Evolutionary conservation across 1,139 yeast species (phyloP).

Genomic region (Protomyces inouyei): DNA sequence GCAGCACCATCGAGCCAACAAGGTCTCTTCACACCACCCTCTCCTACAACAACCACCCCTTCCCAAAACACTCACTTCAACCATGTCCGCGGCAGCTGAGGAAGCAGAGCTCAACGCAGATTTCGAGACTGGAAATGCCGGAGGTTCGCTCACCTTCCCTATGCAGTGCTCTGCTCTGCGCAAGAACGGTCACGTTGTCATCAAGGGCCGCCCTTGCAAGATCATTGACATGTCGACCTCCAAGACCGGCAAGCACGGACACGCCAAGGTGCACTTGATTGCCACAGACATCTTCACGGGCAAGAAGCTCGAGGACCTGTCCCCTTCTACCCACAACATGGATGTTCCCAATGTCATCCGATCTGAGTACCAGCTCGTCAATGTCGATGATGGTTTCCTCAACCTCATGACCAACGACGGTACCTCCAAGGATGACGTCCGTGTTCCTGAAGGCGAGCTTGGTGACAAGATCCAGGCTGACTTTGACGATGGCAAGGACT

Average conservation of each 20-base stretch:
- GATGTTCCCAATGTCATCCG: constrained; percentile 88
- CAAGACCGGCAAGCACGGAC: constrained; percentile 99
- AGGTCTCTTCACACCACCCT: not conserved
- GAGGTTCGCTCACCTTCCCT: constrained; percentile 98
- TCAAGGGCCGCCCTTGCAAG: constrained; percentile 98
- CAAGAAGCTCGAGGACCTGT: constrained; percentile 98
- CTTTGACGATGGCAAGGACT: constrained; percentile 97
- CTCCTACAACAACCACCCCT: not conserved
- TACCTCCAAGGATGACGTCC: constrained; percentile 98
- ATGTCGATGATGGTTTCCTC: constrained; percentile 97
- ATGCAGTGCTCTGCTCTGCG: constrained; percentile 99
- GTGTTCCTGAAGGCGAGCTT: constrained; percentile 95
- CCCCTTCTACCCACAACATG: constrained; percentile 99
- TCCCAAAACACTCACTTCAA: not conserved
- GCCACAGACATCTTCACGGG: constrained; percentile 98
- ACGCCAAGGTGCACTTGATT: constrained; percentile 99
- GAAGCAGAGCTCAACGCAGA: constrained; percentile 53
- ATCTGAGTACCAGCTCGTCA: constrained; percentile 45
- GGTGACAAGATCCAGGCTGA: constrained; percentile 89
- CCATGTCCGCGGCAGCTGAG: constrained; percentile 22
- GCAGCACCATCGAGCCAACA: not conserved
- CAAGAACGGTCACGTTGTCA: constrained; percentile 97
- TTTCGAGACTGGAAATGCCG: constrained; percentile 98
- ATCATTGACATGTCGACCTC: constrained; percentile 99
- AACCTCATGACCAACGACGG: constrained; percentile 95